Conservation (phyloP, 768 basidiomycete species). For the Hygrophorus russula region DNA sequence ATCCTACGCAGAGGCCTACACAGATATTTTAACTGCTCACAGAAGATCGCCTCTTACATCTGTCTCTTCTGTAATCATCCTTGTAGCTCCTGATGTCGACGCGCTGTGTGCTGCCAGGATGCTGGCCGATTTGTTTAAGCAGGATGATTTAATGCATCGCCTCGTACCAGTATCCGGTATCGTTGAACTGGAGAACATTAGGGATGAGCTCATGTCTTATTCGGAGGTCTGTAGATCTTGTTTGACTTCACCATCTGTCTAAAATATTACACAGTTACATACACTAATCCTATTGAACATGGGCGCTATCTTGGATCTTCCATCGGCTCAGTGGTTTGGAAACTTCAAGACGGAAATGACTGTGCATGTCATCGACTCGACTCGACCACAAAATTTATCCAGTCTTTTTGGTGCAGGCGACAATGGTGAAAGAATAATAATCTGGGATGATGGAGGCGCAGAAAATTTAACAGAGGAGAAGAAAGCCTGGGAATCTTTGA, state of each 20-base stretch:
- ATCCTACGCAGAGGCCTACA: constrained; percentile 68
- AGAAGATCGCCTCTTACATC: constrained; percentile 65
- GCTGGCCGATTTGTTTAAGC: constrained; percentile 79
- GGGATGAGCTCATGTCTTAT: constrained; percentile 13
- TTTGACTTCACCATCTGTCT: not conserved
- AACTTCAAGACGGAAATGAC: constrained; percentile 49
- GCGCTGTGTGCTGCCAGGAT: constrained; percentile 86
- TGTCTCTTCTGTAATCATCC: constrained; percentile 74
- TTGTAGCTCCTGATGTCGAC: constrained; percentile 87
- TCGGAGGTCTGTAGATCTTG: constrained; percentile 10
- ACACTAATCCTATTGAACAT: constrained; percentile 89
- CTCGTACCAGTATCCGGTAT: constrained; percentile 85
- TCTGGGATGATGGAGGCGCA: constrained; percentile 90
- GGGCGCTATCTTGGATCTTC: constrained; percentile 79
- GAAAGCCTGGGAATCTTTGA: constrained; percentile 76
- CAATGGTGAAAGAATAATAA: constrained; percentile 60
- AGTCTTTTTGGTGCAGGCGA: constrained; percentile 71
- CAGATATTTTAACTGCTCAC: constrained; percentile 57
- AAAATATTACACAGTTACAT: constrained; percentile 44
- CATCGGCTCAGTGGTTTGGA: constrained; percentile 67
- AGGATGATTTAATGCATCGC: constrained; percentile 89
- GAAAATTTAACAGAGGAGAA: constrained; percentile 58
- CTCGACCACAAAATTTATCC: constrained; percentile 78
- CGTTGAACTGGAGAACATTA: constrained; percentile 29
- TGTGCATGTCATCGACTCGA: constrained; percentile 92